These are phyloP conservation scores for Choricystis sp. DNA, from an alignment of 139 green algal genomes.

Conservation along the genomic window DNA sequence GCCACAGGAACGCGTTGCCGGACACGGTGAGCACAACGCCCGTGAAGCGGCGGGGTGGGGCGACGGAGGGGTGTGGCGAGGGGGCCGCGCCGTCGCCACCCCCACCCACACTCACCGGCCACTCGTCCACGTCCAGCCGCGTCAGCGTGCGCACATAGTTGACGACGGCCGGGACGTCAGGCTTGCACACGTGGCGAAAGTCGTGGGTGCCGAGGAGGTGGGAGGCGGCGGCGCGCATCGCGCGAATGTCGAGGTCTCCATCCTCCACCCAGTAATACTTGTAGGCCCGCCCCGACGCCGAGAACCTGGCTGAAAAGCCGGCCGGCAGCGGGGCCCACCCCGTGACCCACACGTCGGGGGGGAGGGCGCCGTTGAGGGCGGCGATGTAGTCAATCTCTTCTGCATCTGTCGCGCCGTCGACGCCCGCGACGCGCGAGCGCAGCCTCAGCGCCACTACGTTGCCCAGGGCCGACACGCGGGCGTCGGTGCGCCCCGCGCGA, in stretches of 20 bases:
- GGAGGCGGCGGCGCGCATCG: conserved; percentile 55
- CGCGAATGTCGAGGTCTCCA: conserved; percentile 25
- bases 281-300: conserved; percentile 54
- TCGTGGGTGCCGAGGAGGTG: conserved; percentile 76
- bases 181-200: conserved; percentile 94
- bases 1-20: conserved; percentile 74
- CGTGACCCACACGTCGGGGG: conserved; percentile 55
- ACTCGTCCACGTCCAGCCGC: conserved; percentile 9
- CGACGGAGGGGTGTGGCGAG: neutral
- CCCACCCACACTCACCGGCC: too few species aligned
- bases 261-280: conserved; percentile 71
- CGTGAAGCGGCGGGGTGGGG: neutral
- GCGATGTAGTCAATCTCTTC: conserved; percentile 69
- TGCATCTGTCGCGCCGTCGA: neutral
- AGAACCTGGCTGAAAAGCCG: conserved; percentile 63
- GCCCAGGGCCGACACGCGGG: conserved; percentile 55
- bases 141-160: conserved; percentile 43
- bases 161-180: conserved; percentile 28
- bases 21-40: neutral
- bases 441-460: conserved; percentile 68
- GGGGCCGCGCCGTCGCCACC: neutral
- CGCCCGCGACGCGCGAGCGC: conserved; percentile 26
- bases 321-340: conserved; percentile 50
- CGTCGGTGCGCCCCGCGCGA: conserved; percentile 66
- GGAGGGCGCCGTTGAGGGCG: conserved; percentile 52